phyloP scores from a whole-genome alignment of 192 early-diverging fungal species.

The Phycomyces blakesleeanus region DNA sequence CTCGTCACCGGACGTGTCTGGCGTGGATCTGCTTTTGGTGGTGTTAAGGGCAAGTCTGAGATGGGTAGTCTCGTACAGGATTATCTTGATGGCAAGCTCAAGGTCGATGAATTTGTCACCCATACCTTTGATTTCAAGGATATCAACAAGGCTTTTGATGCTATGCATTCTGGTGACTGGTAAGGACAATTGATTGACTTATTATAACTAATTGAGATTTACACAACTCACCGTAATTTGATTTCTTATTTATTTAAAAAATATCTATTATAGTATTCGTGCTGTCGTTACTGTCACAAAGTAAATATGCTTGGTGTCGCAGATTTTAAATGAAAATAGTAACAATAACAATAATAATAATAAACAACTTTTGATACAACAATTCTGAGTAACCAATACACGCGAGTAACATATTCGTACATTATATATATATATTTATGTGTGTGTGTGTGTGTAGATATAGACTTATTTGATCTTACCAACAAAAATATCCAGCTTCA shows the following conservation, averaged over 20 bases:
- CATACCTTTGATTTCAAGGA: slow-evolving; percentile 76
- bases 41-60: slow-evolving; percentile 91
- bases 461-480: no score
- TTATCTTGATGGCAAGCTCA: slow-evolving; percentile 79
- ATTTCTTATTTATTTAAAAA: no score
- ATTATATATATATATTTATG: no score
- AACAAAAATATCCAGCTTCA: no score
- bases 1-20: slow-evolving; percentile 94
- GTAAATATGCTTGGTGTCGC: neutral
- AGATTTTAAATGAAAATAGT: neutral
- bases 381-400: no score
- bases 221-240: neutral
- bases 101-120: slow-evolving; percentile 91
- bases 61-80: slow-evolving; percentile 83
- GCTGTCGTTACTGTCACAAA: slow-evolving; percentile 31
- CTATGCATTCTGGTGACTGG: slow-evolving; percentile 78
- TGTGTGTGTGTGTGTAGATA: no score
- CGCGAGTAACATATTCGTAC: no score
- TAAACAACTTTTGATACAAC: no score
- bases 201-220: no score
- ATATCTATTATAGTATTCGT: slow-evolving; percentile 26
- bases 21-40: slow-evolving; percentile 96
- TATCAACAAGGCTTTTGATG: slow-evolving; percentile 91
- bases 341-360: no score
- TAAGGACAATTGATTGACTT: slow-evolving; percentile 13